Conservation (phyloP, 2,329 filamentous ascomycete species). For the Zasmidium citrigriseum region DNA sequence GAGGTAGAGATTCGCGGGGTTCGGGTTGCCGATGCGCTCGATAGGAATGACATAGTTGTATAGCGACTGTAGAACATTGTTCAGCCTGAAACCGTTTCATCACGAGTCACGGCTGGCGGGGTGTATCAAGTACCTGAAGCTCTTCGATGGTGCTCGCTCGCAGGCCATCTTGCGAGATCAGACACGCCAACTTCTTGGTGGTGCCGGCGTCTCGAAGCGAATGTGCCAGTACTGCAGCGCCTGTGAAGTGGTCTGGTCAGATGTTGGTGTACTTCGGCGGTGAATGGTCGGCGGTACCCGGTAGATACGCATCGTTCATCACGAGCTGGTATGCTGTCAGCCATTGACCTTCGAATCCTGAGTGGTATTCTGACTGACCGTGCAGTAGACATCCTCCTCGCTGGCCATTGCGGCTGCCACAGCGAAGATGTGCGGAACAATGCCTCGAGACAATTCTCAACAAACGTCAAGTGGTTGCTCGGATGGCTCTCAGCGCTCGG, state of each 20-base stretch:
- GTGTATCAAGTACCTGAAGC: conserved; percentile 66
- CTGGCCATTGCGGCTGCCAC: conserved; percentile 21
- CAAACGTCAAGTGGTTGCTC: too few relatives aligned
- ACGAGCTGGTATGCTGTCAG: conserved; percentile 66
- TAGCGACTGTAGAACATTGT: conserved; percentile 58
- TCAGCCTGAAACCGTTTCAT: background rate
- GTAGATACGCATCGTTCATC: conserved; percentile 87
- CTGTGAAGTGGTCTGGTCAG: conserved; percentile 50
- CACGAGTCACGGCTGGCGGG: background rate
- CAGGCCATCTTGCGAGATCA: conserved; percentile 80
- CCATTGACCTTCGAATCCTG: background rate
- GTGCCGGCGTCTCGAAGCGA: conserved; percentile 90
- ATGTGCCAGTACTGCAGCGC: conserved; percentile 89
- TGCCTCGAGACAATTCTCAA: too few relatives aligned
- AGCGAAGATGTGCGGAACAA: too few relatives aligned
- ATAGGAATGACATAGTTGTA: conserved; percentile 91
- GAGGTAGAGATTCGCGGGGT: conserved; percentile 79
- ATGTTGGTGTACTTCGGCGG: conserved; percentile 5
- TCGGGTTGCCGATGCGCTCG: conserved; percentile 72
- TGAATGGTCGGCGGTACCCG: conserved; percentile 59
- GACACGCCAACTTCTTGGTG: conserved; percentile 78
- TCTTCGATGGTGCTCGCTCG: conserved; percentile 73
- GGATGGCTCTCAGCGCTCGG: too few relatives aligned
- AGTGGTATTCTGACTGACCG: conserved; percentile 47
- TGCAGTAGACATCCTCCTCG: conserved; percentile 65